phyloP scores from a whole-genome alignment of 495 filamentous ascomycete genomes.

The Letharia columbiana region DNA sequence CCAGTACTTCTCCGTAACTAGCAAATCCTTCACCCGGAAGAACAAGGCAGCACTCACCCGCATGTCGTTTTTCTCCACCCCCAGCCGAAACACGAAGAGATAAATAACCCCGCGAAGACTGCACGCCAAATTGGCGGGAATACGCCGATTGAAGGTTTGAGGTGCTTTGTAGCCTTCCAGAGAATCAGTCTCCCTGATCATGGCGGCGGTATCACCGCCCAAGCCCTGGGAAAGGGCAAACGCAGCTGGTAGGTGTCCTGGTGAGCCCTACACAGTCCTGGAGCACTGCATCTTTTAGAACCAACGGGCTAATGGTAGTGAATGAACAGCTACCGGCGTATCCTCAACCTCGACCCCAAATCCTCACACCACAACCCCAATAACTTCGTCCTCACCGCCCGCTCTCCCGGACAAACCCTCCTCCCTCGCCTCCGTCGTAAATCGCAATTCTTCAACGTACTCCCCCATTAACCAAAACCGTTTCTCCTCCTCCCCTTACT shows the following conservation, averaged over 20 bases:
- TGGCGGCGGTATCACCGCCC: conserved; percentile 62
- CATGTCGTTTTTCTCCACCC: not conserved
- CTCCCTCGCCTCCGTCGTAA: conserved; percentile 60
- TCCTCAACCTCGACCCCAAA: conserved; percentile 24
- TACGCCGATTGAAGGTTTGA: not conserved
- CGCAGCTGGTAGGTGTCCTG: conserved; percentile 44
- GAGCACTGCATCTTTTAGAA: not conserved
- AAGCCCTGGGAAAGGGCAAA: conserved; percentile 92
- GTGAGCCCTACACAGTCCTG: not conserved
- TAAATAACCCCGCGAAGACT: not conserved
- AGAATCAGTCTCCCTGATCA: not conserved
- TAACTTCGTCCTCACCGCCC: conserved; percentile 45
- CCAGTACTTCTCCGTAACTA: not conserved
- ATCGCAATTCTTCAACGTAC: conserved; percentile 75
- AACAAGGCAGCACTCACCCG: not conserved
- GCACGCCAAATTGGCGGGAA: not conserved
- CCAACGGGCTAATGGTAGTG: too few species aligned
- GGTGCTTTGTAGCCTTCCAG: not conserved
- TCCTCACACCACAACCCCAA: conserved; percentile 32
- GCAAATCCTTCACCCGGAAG: not conserved
- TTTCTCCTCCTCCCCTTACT: conserved; percentile 34
- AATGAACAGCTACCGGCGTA: conserved; percentile 12
- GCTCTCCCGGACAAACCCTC: conserved; percentile 74
- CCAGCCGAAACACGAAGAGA: not conserved
- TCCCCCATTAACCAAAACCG: conserved; percentile 52